Base-by-base conservation (phyloP, 495 filamentous ascomycete genomes). In the Tricharina praecox region DNA sequence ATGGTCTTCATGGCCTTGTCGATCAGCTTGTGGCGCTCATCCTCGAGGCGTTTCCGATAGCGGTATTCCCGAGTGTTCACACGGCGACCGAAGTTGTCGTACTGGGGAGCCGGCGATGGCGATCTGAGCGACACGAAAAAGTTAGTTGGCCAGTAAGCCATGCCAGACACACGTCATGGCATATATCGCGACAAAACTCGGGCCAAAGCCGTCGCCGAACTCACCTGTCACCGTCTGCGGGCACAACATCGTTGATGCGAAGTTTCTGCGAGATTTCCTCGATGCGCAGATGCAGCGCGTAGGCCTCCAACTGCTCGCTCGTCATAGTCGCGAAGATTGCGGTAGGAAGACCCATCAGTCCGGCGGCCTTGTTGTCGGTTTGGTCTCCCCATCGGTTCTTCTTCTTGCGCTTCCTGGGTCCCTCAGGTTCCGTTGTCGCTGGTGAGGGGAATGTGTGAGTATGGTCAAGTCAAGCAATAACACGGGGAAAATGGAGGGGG, bases 331-430 rank as follows among this genome's bases (percentile, higher is more conserved):
- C 55, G 47, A 53, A 52, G 39, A 64, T 62, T 20, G 62, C 55
- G 40, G 62, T 62, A 21, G 62, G 59, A 8, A 62, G 50, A 21
- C 55, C 90, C 90, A 97, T 97, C 47, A 97, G 71, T 49, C 92
- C 92, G 48, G 87, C 92, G 19, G 90, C 92, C 72, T 99, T 96
- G 69, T 99, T 99, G 65, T 99, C 92, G 48, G 82, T 79, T 48
- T 79, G 82, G 58, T 95, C 85, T 50, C 92, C 92, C 92, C 92
- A 99, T 55, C 92, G 81, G 67, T 95, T 96, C 57, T 85, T 78
- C 78, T 93, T 99, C 78, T 93, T 94, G 67, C 90, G 86, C 54
- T 61, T 54, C 48, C 36, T 54, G 10, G 56, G 56, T n/a, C 48
- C 51, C 37, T 62, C 54, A 30, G 51, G 50, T 32, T 60, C 50